phyloP scores from a whole-genome alignment of 108 stramenopile species.

The Aurantiochytrium sp. region DNA sequence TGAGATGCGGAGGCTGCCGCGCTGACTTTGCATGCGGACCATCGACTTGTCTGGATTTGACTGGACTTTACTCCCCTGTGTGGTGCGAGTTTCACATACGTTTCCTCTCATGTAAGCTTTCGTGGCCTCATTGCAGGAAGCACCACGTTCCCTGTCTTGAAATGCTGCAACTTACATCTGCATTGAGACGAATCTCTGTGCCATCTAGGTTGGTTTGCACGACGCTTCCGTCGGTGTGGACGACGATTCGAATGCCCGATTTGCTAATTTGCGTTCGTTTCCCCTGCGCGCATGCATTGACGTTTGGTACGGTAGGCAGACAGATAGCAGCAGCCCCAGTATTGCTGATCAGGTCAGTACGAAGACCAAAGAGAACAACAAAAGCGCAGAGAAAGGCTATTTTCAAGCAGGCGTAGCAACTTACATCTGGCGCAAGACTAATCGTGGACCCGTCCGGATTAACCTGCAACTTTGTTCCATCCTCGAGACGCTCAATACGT shows the following conservation, averaged over 20 bases:
- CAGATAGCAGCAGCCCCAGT: too few relatives aligned
- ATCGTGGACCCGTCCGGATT: slow-evolving; percentile 10
- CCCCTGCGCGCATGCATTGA: not conserved
- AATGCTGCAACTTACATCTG: not conserved
- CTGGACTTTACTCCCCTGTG: not conserved
- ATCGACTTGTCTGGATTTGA: not conserved
- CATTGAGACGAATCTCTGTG: not conserved
- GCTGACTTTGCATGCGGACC: not conserved
- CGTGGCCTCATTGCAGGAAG: too few relatives aligned
- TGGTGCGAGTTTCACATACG: too few relatives aligned
- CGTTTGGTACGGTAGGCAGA: not conserved
- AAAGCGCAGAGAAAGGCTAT: too few relatives aligned
- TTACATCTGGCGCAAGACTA: not conserved
- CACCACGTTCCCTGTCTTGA: not conserved
- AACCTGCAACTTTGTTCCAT: not conserved
- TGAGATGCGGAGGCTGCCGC: not conserved
- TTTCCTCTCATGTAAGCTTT: too few relatives aligned
- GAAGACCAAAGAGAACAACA: too few relatives aligned
- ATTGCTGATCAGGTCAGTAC: too few relatives aligned
- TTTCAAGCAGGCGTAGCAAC: not conserved
- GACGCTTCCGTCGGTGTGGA: not conserved
- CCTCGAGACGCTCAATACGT: not conserved
- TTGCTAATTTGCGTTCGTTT: not conserved
- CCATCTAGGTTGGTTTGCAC: not conserved
- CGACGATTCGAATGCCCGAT: not conserved